Conservation (phyloP, 1,284 basidiomycete species). For the Agroathelia rolfsii region DNA sequence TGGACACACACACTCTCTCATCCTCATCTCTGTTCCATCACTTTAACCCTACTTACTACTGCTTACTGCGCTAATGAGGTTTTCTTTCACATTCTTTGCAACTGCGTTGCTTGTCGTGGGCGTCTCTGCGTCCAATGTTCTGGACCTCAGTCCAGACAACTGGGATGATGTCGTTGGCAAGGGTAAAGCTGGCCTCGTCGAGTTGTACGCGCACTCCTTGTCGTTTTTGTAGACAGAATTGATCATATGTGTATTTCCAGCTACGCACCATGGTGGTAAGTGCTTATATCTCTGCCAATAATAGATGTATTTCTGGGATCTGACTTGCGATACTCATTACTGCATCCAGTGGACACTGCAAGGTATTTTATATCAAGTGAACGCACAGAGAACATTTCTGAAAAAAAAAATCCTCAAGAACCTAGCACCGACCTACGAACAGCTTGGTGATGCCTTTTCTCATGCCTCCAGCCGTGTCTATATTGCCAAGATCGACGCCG, state of each 20-base stretch:
- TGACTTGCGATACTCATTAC: conserved; percentile 3
- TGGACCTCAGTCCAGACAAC: conserved; percentile 68
- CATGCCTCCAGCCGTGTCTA: conserved; percentile 74
- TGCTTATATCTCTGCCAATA: conserved; percentile 10
- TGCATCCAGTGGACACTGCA: conserved; percentile 65
- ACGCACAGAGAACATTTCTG: no score
- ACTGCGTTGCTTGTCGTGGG: conserved; percentile 43
- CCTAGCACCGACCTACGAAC: conserved; percentile 82
- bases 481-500: conserved; percentile 91
- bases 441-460: conserved; percentile 80
- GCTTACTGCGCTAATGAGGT: conserved; percentile 42
- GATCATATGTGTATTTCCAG: conserved; percentile 24
- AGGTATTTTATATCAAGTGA: conserved; percentile 32
- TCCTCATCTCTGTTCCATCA: no score
- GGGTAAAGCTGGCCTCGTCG: conserved; percentile 77
- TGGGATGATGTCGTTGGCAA: conserved; percentile 71
- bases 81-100: conserved; percentile 47
- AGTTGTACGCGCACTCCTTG: conserved; percentile 59
- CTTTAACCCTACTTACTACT: no score
- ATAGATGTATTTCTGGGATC: conserved; percentile 2
- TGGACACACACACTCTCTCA: no score
- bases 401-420: conserved; percentile 41
- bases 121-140: conserved; percentile 68
- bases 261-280: conserved; percentile 80
- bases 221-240: conserved; percentile 4